Conservation (phyloP, 2,329 filamentous ascomycete genomes). For the Fusarium kyushuense region DNA sequence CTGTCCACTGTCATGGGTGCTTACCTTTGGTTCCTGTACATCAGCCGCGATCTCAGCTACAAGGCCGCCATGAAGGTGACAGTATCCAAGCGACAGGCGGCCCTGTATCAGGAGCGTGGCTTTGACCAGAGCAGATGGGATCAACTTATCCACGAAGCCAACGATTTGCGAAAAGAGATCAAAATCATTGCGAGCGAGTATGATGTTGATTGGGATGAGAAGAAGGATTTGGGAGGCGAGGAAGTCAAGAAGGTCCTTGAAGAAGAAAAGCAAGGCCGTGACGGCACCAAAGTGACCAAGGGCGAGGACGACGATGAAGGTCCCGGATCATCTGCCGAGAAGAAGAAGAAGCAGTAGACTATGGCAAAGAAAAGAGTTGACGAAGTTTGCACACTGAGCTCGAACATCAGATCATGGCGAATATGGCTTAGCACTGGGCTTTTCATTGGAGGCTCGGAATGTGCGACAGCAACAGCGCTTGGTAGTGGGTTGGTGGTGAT, state of each 20-base stretch:
- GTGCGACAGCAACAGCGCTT: constrained; percentile 2
- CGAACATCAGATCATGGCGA: constrained; percentile 37
- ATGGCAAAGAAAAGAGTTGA: neutral
- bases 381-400: constrained; percentile 9
- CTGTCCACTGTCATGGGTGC: constrained; percentile 87
- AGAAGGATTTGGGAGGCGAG: constrained; percentile 76
- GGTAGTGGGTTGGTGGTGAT: constrained; percentile 14
- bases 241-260: constrained; percentile 70
- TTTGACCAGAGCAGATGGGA: constrained; percentile 86
- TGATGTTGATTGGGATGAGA: constrained; percentile 90
- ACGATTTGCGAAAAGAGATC: constrained; percentile 81
- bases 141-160: constrained; percentile 81
- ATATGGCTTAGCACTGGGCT: neutral
- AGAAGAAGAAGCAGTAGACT: constrained; percentile 40
- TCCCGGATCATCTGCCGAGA: constrained; percentile 34
- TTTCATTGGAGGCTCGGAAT: constrained; percentile 5
- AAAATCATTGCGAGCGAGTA: constrained; percentile 86
- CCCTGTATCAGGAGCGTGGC: constrained; percentile 79
- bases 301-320: constrained; percentile 54
- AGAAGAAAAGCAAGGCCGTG: constrained; percentile 60
- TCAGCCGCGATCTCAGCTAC: constrained; percentile 90
- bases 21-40: constrained; percentile 94
- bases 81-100: constrained; percentile 80
- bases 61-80: constrained; percentile 89
- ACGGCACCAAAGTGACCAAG: constrained; percentile 53